Percentiles rank a stretch among this genome's conserved stretches.
These are phyloP conservation scores for Bacidia gigantensis DNA, from an alignment of 495 filamentous ascomycete genomes.

Conservation along the genomic window DNA sequence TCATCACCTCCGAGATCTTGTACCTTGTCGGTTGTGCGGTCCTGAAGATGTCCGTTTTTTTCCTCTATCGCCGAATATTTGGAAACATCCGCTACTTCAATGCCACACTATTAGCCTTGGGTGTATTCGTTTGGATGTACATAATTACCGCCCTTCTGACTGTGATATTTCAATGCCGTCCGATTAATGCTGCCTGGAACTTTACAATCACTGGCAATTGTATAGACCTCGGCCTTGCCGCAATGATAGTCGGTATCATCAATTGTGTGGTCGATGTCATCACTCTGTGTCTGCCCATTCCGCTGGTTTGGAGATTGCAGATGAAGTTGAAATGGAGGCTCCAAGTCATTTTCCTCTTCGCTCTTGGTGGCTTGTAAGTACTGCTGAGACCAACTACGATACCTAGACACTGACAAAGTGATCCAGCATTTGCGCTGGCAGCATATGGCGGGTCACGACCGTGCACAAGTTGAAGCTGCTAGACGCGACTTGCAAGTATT, in stretches of 20 bases:
- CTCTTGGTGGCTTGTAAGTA: slow-evolving; percentile 12
- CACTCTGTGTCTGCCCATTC: slow-evolving; percentile 8
- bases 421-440: slow-evolving; percentile 5
- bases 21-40: slow-evolving; percentile 24
- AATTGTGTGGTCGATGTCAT: slow-evolving; percentile 12
- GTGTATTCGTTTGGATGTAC: slow-evolving; percentile 20
- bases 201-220: not conserved
- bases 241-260: slow-evolving; percentile 7
- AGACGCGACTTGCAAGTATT: slow-evolving; percentile 6
- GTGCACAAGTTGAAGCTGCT: slow-evolving; percentile 1
- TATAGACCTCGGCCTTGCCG: slow-evolving; percentile 8
- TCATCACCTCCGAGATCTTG: slow-evolving; percentile 1
- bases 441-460: slow-evolving; percentile 1
- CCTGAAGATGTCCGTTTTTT: slow-evolving; percentile 30
- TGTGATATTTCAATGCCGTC: slow-evolving; percentile 28
- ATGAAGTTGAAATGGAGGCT: slow-evolving; percentile 1
- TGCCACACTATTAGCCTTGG: slow-evolving; percentile 16
- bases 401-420: not conserved
- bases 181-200: slow-evolving; percentile 17
- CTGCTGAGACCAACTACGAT: not conserved
- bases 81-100: slow-evolving; percentile 13
- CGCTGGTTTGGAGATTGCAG: slow-evolving; percentile 12
- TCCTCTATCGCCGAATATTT: slow-evolving; percentile 28
- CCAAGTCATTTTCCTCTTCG: slow-evolving; percentile 9
- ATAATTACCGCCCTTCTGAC: slow-evolving; percentile 21